These are phyloP conservation scores for Monilinia aucupariae DNA, from an alignment of 2,329 filamentous ascomycete genomes.

Conservation along the genomic window DNA sequence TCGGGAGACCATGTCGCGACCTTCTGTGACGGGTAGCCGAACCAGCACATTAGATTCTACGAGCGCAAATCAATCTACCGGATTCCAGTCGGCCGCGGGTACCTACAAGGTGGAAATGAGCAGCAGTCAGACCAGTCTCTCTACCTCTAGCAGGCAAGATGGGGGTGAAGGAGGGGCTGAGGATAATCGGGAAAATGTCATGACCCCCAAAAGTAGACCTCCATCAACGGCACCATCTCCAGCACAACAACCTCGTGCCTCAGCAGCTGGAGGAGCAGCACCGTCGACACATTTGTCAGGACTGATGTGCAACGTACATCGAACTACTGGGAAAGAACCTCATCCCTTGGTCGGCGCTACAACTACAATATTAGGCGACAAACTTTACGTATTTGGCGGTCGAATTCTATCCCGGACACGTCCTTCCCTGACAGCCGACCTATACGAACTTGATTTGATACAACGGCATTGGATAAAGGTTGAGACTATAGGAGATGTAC, in stretches of 20 bases:
- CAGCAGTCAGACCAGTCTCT: constrained; percentile 44
- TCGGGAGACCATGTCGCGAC: constrained; percentile 25
- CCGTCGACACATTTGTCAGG: constrained; percentile 56
- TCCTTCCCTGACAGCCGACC: constrained; percentile 76
- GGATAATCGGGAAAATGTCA: constrained; percentile 40
- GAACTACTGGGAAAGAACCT: constrained; percentile 87
- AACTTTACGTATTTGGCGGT: constrained; percentile 94
- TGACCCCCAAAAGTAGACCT: constrained; percentile 49
- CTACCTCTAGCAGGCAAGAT: constrained; percentile 41
- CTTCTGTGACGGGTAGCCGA: constrained; percentile 28
- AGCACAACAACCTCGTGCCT: constrained; percentile 40
- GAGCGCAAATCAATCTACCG: constrained; percentile 27
- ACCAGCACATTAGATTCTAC: constrained; percentile 35
- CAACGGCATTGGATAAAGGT: constrained; percentile 89
- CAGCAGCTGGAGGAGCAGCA: constrained; percentile 33
- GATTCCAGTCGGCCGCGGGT: constrained; percentile 21
- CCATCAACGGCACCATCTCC: constrained; percentile 54
- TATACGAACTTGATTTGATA: constrained; percentile 91
- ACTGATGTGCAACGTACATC: constrained; percentile 65
- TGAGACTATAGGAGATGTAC: constrained; percentile 76
- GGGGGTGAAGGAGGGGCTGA: constrained; percentile 43
- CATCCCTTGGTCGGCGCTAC: constrained; percentile 90
- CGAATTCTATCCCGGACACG: constrained; percentile 78
- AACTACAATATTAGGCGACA: constrained; percentile 90
- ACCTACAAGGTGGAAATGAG: constrained; percentile 24